These are phyloP conservation scores for Apophysomyces elegans DNA, from an alignment of 371 early-diverging fungal species.

Conservation along the genomic window DNA sequence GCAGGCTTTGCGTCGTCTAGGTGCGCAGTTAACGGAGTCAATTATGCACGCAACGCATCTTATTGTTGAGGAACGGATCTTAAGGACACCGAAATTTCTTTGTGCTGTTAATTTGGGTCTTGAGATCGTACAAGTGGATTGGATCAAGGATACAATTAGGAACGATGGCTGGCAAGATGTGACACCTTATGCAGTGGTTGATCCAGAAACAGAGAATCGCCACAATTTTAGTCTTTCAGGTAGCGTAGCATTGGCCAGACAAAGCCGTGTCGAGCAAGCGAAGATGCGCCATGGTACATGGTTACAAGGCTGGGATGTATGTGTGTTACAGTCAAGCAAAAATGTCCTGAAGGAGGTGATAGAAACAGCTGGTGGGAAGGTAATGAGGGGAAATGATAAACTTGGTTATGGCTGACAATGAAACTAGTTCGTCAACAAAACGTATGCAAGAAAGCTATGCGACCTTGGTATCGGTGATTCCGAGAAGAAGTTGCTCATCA, in stretches of 20 bases:
- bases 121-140: constrained; percentile 14
- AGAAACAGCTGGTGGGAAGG: constrained; percentile 30
- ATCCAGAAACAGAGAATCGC: constrained; percentile 20
- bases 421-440: background rate
- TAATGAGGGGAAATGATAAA: background rate
- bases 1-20: constrained; percentile 16
- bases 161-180: constrained; percentile 11
- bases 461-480: background rate
- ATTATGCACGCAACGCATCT: constrained; percentile 22
- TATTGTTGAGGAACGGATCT: constrained; percentile 16
- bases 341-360: constrained; percentile 20
- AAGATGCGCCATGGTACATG: constrained; percentile 18
- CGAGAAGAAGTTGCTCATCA: constrained; percentile 11
- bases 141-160: constrained; percentile 20
- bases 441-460: background rate
- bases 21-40: constrained; percentile 15
- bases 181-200: constrained; percentile 16
- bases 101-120: constrained; percentile 34
- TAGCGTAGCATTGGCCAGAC: constrained; percentile 18
- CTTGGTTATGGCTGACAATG: background rate
- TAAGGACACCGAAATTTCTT: constrained; percentile 31
- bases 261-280: background rate
- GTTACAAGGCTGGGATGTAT: constrained; percentile 23
- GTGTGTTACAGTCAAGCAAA: constrained; percentile 19
- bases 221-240: constrained; percentile 17